phyloP scores from a whole-genome alignment of 495 filamentous ascomycete species.

The Penicillium verhagenii region DNA sequence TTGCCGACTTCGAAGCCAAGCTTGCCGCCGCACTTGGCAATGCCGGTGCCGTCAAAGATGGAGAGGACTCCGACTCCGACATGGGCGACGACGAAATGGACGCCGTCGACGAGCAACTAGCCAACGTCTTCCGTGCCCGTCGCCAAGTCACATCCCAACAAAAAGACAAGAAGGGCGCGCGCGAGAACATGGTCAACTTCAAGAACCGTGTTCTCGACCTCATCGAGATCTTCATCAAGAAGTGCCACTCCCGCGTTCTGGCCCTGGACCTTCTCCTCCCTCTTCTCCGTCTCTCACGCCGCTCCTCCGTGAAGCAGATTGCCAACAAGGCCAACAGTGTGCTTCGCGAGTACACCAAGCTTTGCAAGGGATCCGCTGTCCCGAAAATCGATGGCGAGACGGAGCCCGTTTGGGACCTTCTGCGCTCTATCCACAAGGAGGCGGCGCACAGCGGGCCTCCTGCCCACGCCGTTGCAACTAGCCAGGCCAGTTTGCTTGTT shows the following conservation, averaged over 20 bases:
- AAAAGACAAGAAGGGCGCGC: conserved; percentile 80
- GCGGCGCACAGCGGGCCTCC: conserved; percentile 61
- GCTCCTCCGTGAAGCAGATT: conserved; percentile 67
- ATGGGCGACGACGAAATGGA: conserved; percentile 98
- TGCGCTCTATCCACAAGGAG: conserved; percentile 70
- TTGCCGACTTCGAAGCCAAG: conserved; percentile 71
- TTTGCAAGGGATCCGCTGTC: conserved; percentile 57
- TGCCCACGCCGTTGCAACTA: conserved; percentile 55
- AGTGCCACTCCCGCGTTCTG: conserved; percentile 64
- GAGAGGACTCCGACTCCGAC: conserved; percentile 65
- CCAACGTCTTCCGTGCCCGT: conserved; percentile 78
- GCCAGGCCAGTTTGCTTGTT: conserved; percentile 61
- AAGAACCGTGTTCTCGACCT: conserved; percentile 91
- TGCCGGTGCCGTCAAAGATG: conserved; percentile 55
- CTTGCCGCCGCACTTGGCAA: conserved; percentile 72
- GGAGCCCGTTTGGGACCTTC: conserved; percentile 53
- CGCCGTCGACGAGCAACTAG: conserved; percentile 75
- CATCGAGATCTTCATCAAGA: conserved; percentile 80
- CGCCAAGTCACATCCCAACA: conserved; percentile 62
- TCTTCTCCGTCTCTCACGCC: conserved; percentile 55
- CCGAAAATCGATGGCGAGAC: conserved; percentile 40
- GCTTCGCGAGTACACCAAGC: conserved; percentile 67
- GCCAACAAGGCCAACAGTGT: conserved; percentile 68
- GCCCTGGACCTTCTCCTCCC: conserved; percentile 69
- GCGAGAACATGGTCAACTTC: conserved; percentile 89